Evolutionary conservation across 805 yeast species (phyloP).

Genomic region (Nakazawaea pomicola): DNA sequence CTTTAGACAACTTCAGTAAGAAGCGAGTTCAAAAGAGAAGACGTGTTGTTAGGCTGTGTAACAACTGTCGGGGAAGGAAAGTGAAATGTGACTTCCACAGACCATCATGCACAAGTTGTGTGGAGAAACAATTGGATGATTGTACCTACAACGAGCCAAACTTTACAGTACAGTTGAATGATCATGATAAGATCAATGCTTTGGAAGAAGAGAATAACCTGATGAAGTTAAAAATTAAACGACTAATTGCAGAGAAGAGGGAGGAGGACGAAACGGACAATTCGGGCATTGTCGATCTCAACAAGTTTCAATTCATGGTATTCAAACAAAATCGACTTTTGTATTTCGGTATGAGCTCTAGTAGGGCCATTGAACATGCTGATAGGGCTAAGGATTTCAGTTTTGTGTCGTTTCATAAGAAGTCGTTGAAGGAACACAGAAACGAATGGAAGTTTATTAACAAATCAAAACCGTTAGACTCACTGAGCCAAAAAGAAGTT

Average conservation of each 20-base stretch:
- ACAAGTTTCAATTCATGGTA: not conserved
- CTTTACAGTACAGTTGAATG: not conserved
- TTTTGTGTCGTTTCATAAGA: too few species aligned
- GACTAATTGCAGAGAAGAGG: too few species aligned
- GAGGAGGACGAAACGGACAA: not conserved
- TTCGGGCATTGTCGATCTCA: not conserved
- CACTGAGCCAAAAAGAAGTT: not conserved
- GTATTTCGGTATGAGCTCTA: not conserved
- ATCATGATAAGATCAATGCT: too few species aligned
- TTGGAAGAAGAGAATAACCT: too few species aligned
- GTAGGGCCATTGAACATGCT: too few species aligned
- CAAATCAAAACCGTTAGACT: not conserved
- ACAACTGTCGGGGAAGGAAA: constrained; percentile 9
- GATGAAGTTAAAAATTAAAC: too few species aligned
- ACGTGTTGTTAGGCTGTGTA: constrained; percentile 7
- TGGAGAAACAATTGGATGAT: not conserved
- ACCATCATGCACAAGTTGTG: constrained; percentile 7
- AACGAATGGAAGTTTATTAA: not conserved
- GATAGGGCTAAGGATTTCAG: too few species aligned
- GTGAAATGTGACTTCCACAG: constrained; percentile 9
- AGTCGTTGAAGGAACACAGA: not conserved
- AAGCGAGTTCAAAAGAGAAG: constrained; percentile 2
- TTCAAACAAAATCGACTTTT: not conserved
- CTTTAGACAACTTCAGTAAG: not conserved
- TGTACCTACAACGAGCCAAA: not conserved